Conservation (phyloP, 257 asterid genomes). For the Fraxinus cuspidata region DNA sequence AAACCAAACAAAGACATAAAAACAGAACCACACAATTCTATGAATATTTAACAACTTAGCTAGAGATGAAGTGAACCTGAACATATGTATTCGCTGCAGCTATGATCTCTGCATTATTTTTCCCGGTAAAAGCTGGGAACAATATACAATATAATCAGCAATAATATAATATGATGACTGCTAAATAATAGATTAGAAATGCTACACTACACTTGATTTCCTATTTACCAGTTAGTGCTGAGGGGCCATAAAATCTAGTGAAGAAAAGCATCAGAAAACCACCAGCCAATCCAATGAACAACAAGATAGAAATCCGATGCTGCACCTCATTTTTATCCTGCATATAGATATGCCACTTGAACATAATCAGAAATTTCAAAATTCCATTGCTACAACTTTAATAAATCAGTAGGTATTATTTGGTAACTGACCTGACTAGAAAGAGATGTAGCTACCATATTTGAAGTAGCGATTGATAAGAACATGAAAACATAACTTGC, state of each 20-base stretch:
- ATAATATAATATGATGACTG: slow-evolving; percentile 4
- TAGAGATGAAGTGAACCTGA: slow-evolving; percentile 54
- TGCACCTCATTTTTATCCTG: slow-evolving; percentile 87
- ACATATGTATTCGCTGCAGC: slow-evolving; percentile 87
- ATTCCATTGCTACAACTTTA: background rate
- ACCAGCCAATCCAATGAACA: slow-evolving; percentile 75
- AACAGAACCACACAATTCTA: slow-evolving; percentile 1
- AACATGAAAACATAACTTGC: slow-evolving; percentile 89
- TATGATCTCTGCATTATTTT: slow-evolving; percentile 62
- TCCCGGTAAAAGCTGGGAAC: slow-evolving; percentile 81
- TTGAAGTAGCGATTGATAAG: slow-evolving; percentile 93
- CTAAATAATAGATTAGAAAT: background rate
- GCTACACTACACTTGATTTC: background rate
- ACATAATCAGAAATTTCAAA: background rate
- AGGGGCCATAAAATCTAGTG: slow-evolving; percentile 68
- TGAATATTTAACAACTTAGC: slow-evolving; percentile 7
- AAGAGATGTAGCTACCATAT: slow-evolving; percentile 90
- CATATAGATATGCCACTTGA: slow-evolving; percentile 1
- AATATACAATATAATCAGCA: slow-evolving; percentile 22
- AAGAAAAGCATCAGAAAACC: slow-evolving; percentile 78
- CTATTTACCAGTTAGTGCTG: slow-evolving; percentile 73
- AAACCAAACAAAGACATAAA: background rate
- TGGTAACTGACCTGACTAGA: slow-evolving; percentile 63
- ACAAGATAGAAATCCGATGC: slow-evolving; percentile 85
- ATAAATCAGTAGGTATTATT: background rate